Evolutionary conservation across 2,329 filamentous ascomycete species (phyloP).

Genomic region (Aspergillus brasiliensis): DNA sequence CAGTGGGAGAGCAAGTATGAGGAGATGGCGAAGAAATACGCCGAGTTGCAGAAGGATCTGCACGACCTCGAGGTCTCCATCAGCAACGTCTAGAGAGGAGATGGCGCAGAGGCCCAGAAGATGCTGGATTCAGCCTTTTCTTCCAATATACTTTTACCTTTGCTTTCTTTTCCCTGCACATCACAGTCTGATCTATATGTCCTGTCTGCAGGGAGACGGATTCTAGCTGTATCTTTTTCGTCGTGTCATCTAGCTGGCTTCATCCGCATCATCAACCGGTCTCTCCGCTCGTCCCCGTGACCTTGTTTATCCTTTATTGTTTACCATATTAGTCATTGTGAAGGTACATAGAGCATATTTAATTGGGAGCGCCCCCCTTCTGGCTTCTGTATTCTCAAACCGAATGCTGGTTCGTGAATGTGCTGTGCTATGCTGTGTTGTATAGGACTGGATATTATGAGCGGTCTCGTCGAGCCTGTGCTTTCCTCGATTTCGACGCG

Average conservation of each 20-base stretch:
- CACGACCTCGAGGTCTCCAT: conserved; percentile 89
- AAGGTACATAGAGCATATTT: conserved; percentile 21
- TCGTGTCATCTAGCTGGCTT: conserved; percentile 18
- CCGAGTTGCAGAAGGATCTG: conserved; percentile 80
- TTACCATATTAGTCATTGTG: conserved; percentile 13
- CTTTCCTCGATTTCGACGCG: conserved; percentile 70
- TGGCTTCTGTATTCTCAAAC: conserved; percentile 1
- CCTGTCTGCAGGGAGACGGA: conserved; percentile 18
- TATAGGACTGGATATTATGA: conserved; percentile 24
- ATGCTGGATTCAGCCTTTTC: conserved; percentile 31
- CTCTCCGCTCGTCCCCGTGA: conserved; percentile 18
- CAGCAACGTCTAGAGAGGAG: conserved; percentile 75
- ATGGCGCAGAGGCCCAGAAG: conserved; percentile 30
- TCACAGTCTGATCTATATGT: conserved; percentile 29
- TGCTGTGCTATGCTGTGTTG: not conserved
- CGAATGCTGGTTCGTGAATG: conserved; percentile 6
- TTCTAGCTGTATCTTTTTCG: conserved; percentile 20
- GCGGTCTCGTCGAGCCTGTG: conserved; percentile 55
- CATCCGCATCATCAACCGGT: conserved; percentile 16
- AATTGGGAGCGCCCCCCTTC: conserved; percentile 4
- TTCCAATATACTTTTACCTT: conserved; percentile 27
- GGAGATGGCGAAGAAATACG: conserved; percentile 92
- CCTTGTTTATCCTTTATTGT: conserved; percentile 15
- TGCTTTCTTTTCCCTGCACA: conserved; percentile 22
- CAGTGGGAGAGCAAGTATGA: conserved; percentile 98